These are phyloP conservation scores for Emmonsiellopsis sp. DNA, from an alignment of 2,329 filamentous ascomycete species.

Conservation along the genomic window DNA sequence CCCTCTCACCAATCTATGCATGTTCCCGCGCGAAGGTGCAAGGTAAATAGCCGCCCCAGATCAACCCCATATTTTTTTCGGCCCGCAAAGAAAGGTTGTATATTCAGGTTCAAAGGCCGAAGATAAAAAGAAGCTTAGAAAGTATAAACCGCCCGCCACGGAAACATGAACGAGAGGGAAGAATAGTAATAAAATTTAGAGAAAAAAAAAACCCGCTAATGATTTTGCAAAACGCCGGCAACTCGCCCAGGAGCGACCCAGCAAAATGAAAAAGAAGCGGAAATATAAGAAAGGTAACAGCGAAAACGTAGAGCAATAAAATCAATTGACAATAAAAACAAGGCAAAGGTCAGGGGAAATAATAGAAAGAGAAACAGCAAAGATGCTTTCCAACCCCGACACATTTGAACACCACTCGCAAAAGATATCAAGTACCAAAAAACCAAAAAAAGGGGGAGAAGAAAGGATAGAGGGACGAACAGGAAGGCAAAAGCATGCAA, in stretches of 20 bases:
- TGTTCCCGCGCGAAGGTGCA: too few species aligned
- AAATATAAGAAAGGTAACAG: background rate
- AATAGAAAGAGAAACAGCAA: constrained; percentile 7
- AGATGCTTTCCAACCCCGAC: constrained; percentile 10
- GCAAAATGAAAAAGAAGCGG: background rate
- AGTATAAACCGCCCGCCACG: too few species aligned
- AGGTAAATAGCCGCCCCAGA: too few species aligned
- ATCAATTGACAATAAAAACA: background rate
- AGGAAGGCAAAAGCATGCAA: constrained; percentile 9
- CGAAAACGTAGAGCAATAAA: background rate
- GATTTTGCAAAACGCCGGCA: too few species aligned
- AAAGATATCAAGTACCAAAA: constrained; percentile 1
- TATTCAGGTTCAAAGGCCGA: too few species aligned
- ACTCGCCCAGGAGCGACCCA: background rate
- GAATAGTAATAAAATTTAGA: too few species aligned
- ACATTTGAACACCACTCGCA: constrained; percentile 6
- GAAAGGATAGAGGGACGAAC: constrained; percentile 16
- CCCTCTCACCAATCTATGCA: too few species aligned
- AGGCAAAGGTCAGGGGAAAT: constrained; percentile 4
- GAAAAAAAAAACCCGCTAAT: too few species aligned
- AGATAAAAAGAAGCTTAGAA: too few species aligned
- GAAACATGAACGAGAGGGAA: too few species aligned
- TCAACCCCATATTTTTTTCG: too few species aligned
- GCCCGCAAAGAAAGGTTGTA: too few species aligned
- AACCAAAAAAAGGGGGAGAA: background rate